phyloP scores from a whole-genome alignment of 2,329 filamentous ascomycete species.

The Stachybotrys elegans region DNA sequence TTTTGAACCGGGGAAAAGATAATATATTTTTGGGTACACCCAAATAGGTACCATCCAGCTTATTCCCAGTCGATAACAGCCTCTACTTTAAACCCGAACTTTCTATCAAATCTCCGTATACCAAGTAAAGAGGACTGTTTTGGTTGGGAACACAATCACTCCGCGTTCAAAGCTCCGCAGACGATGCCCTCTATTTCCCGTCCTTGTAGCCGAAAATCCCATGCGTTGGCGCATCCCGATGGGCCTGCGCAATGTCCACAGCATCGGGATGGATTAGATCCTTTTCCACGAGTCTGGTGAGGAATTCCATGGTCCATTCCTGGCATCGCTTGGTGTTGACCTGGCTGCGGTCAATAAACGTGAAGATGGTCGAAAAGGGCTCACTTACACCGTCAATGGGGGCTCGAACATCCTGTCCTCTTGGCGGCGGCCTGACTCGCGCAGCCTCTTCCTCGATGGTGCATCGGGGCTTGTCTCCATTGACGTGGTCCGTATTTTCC shows the following conservation, averaged over 20 bases:
- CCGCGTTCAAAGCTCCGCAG: too few relatives aligned
- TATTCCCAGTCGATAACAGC: too few relatives aligned
- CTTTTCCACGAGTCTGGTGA: not conserved
- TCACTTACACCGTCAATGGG: conserved; percentile 5
- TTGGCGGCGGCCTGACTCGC: not conserved
- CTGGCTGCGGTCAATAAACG: not conserved
- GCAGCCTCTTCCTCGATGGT: conserved; percentile 2
- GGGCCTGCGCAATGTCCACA: conserved; percentile 1
- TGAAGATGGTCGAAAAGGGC: not conserved
- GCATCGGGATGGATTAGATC: not conserved
- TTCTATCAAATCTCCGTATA: too few relatives aligned
- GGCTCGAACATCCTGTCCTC: conserved; percentile 4
- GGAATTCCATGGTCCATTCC: conserved; percentile 8
- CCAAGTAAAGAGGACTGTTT: too few relatives aligned
- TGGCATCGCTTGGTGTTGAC: conserved; percentile 7
- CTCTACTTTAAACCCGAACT: too few relatives aligned
- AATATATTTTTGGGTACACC: too few relatives aligned
- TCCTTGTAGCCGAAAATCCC: conserved; percentile 9
- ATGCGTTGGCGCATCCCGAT: conserved; percentile 6
- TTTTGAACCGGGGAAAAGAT: too few relatives aligned
- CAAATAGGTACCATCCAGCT: too few relatives aligned
- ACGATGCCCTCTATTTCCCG: too few relatives aligned
- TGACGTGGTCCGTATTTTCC: not conserved
- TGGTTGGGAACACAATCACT: too few relatives aligned
- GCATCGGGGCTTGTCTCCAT: not conserved